Conservation (phyloP, 176 grass and related monocot genomes). For the Rhipidocladum racemiflorum region DNA sequence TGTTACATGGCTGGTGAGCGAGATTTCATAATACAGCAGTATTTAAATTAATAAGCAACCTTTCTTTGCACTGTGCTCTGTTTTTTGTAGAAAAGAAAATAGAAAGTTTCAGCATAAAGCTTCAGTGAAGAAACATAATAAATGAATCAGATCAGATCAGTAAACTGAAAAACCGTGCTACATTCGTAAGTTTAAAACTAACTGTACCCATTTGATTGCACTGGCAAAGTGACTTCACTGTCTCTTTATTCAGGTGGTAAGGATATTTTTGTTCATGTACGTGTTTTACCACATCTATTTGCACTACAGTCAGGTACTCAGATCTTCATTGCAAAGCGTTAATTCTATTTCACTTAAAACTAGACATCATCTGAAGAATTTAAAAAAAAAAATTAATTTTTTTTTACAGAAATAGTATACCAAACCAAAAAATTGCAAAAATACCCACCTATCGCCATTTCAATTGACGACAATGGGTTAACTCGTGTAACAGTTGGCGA, state of each 20-base stretch:
- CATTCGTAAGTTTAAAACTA: background rate
- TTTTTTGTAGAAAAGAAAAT: slow-evolving; percentile 8
- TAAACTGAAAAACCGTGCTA: background rate
- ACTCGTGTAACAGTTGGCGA: too few species aligned
- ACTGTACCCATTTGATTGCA: background rate
- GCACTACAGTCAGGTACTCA: slow-evolving; percentile 79
- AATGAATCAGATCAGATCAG: background rate
- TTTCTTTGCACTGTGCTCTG: background rate
- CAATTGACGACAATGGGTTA: too few species aligned
- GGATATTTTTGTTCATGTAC: slow-evolving; percentile 93
- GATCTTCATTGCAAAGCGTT: background rate
- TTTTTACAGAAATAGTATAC: too few species aligned
- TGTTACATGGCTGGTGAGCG: slow-evolving; percentile 78
- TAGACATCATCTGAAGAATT: background rate
- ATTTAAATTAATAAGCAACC: background rate
- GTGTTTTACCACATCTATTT: slow-evolving; percentile 86
- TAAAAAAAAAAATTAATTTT: too few species aligned
- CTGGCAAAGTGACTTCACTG: background rate
- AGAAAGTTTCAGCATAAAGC: background rate
- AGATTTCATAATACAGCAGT: background rate
- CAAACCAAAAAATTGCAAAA: too few species aligned
- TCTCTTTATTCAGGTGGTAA: slow-evolving; percentile 59
- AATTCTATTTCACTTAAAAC: slow-evolving; percentile 21
- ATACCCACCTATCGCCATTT: too few species aligned
- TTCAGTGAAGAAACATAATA: background rate